A percentile compares a stretch with the other conserved stretches of the same genome.
Conservation (phyloP, 108 stramenopile species). For the Cyclostephanos tholiformis region DNA sequence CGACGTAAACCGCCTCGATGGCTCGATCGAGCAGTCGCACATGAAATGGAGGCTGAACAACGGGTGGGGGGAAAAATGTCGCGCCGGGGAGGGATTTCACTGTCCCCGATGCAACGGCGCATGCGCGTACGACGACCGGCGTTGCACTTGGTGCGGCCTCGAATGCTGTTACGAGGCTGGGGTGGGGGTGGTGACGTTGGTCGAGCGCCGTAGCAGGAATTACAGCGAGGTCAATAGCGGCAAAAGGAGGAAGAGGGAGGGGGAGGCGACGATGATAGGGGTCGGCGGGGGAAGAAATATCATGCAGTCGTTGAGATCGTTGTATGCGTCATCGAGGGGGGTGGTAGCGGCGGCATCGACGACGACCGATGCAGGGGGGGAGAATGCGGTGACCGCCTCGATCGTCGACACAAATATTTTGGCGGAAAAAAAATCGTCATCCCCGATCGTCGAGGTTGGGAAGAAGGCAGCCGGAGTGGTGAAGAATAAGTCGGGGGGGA, state of each 20-base stretch:
- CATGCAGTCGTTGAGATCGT: too few species aligned
- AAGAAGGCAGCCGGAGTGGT: neutral
- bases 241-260: neutral
- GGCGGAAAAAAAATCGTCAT: too few species aligned
- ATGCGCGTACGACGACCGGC: neutral
- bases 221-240: neutral
- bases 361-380: too few species aligned
- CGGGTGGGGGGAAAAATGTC: neutral
- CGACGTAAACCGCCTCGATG: too few species aligned
- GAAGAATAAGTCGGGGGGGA: neutral
- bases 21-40: neutral
- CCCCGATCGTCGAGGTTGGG: too few species aligned
- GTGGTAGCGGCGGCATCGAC: too few species aligned
- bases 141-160: neutral
- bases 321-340: too few species aligned
- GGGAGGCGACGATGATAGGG: too few species aligned
- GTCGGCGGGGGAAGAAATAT: neutral
- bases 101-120: neutral
- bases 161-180: neutral
- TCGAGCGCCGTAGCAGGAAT: neutral
- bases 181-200: neutral
- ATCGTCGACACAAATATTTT: too few species aligned
- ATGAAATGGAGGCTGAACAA: neutral
- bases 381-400: neutral
- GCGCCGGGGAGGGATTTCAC: neutral